These are phyloP conservation scores for Teunomyces cretensis DNA, from an alignment of 805 yeast species.

Conservation along the genomic window DNA sequence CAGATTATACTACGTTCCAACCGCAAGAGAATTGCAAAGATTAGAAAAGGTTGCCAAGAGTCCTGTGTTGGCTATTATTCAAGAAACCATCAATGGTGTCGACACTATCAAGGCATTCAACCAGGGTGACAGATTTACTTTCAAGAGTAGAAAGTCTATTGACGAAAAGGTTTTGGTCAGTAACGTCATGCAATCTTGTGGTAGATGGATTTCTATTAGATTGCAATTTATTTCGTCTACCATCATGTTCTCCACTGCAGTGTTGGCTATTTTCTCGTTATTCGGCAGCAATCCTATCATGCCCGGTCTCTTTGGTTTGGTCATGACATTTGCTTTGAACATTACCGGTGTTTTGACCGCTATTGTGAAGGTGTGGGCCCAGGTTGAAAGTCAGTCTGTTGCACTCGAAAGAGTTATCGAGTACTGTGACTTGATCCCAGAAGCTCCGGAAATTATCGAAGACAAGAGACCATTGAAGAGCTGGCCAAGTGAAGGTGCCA, in stretches of 20 bases:
- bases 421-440: slow-evolving; percentile 71
- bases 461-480: slow-evolving; percentile 55
- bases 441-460: slow-evolving; percentile 74
- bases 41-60: slow-evolving; percentile 65
- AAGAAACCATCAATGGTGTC: slow-evolving; percentile 76
- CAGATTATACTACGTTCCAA: slow-evolving; percentile 65
- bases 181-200: slow-evolving; percentile 40
- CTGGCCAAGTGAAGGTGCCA: slow-evolving; percentile 42
- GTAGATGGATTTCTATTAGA: slow-evolving; percentile 67
- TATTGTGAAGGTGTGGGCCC: slow-evolving; percentile 61
- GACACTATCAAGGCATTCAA: slow-evolving; percentile 75
- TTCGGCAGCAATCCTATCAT: slow-evolving; percentile 43
- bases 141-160: slow-evolving; percentile 50
- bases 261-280: slow-evolving; percentile 43
- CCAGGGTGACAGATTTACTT: slow-evolving; percentile 63
- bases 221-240: slow-evolving; percentile 60
- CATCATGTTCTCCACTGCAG: slow-evolving; percentile 51
- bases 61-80: slow-evolving; percentile 80
- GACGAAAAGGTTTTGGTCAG: slow-evolving; percentile 46
- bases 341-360: slow-evolving; percentile 53
- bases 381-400: slow-evolving; percentile 62
- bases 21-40: slow-evolving; percentile 78
- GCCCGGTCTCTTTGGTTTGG: slow-evolving; percentile 62
- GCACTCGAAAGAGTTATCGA: slow-evolving; percentile 69
- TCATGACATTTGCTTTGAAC: slow-evolving; percentile 62